phyloP scores from a whole-genome alignment of 202 grass and related monocot species.

The Carex sylvatica region DNA sequence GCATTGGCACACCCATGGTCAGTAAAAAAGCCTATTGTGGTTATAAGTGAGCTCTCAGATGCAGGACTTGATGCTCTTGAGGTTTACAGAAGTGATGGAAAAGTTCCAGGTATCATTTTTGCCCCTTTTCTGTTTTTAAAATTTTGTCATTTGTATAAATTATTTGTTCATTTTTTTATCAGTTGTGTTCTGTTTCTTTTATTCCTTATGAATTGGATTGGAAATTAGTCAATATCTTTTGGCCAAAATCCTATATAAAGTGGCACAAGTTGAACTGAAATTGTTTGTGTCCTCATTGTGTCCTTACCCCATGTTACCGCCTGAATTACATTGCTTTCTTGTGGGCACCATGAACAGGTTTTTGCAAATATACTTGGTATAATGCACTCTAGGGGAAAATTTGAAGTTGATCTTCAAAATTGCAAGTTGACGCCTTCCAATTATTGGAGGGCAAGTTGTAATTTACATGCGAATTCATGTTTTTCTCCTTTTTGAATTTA shows the following conservation, averaged over 20 bases:
- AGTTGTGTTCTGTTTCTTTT: not conserved
- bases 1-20: conserved; percentile 91
- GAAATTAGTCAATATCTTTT: conserved; percentile 10
- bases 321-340: not conserved
- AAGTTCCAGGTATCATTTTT: conserved; percentile 56
- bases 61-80: conserved; percentile 83
- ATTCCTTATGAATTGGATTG: conserved; percentile 9
- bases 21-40: conserved; percentile 59
- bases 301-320: not conserved
- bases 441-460: conserved; percentile 15
- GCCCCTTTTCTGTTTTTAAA: conserved; percentile 5
- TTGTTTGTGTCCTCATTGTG: not conserved
- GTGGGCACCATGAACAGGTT: not conserved
- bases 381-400: not conserved
- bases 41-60: conserved; percentile 64
- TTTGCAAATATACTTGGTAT: not conserved
- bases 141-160: not conserved
- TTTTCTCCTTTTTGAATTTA: not conserved
- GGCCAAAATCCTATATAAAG: not conserved
- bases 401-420: conserved; percentile 22
- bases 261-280: not conserved
- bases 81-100: conserved; percentile 88
- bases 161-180: not conserved
- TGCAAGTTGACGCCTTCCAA: conserved; percentile 5
- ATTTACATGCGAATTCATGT: not conserved